phyloP scores from a whole-genome alignment of 2,329 filamentous ascomycete species.

The Hypoxylon sp. region DNA sequence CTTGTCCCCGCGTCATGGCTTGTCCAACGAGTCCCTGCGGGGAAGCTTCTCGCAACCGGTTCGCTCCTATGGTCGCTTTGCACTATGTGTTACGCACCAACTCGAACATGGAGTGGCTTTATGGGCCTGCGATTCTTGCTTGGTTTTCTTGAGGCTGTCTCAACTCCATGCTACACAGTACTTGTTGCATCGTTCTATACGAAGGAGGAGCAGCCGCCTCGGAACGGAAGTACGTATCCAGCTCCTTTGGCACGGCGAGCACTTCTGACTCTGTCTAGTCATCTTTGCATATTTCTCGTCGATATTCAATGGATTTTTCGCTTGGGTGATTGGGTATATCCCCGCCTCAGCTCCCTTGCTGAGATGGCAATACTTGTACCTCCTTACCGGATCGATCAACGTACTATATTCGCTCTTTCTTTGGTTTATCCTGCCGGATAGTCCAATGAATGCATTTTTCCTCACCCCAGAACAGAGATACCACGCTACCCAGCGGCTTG shows the following conservation, averaged over 20 bases:
- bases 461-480: conserved; percentile 50
- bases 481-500: conserved; percentile 53
- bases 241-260: not conserved
- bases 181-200: conserved; percentile 58
- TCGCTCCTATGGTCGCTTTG: conserved; percentile 53
- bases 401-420: conserved; percentile 50
- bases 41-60: conserved; percentile 48
- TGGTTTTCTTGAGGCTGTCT: conserved; percentile 56
- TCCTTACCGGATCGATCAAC: conserved; percentile 54
- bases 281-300: conserved; percentile 56
- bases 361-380: conserved; percentile 53
- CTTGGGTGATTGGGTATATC: conserved; percentile 52
- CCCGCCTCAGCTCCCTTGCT: conserved; percentile 41
- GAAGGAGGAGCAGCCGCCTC: conserved; percentile 47
- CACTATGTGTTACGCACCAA: conserved; percentile 50
- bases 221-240: conserved; percentile 49
- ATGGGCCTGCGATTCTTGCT: conserved; percentile 57
- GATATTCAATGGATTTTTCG: conserved; percentile 50
- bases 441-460: conserved; percentile 57
- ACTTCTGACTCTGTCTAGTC: conserved; percentile 40
- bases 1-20: conserved; percentile 49
- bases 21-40: conserved; percentile 50
- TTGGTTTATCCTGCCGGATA: conserved; percentile 54
- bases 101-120: conserved; percentile 51
- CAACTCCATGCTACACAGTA: conserved; percentile 54